phyloP scores from a whole-genome alignment of 2,329 filamentous ascomycete genomes.

The Colletotrichum agaves region DNA sequence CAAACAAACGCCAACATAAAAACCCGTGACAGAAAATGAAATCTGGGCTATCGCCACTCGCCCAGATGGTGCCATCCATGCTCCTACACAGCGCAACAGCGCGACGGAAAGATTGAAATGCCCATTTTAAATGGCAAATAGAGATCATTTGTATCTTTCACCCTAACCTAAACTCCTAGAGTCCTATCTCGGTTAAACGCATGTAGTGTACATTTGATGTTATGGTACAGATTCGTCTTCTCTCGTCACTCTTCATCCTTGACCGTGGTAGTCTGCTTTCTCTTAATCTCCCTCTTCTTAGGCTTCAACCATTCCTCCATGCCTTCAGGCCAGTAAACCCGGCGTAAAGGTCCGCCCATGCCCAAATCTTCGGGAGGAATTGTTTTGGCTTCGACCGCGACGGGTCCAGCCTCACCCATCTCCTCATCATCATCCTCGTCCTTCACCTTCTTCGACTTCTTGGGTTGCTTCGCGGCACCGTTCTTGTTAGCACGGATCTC shows the following conservation, averaged over 20 bases:
- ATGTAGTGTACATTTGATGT: background rate
- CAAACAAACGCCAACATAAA: too few species aligned
- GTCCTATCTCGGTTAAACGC: too few species aligned
- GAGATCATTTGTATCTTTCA: too few species aligned
- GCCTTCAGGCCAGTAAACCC: conserved; percentile 91
- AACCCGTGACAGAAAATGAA: too few species aligned
- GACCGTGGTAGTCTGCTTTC: conserved; percentile 56
- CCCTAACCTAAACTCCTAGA: too few species aligned
- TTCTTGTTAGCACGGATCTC: conserved; percentile 71
- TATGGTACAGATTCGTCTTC: background rate
- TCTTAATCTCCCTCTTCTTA: conserved; percentile 75
- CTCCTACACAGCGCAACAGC: too few species aligned
- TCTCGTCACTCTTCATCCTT: conserved; percentile 43
- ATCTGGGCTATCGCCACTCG: too few species aligned
- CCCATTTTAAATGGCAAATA: too few species aligned
- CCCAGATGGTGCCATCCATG: too few species aligned
- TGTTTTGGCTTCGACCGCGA: conserved; percentile 51
- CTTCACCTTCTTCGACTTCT: conserved; percentile 51
- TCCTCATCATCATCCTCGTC: conserved; percentile 47
- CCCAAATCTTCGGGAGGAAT: conserved; percentile 76
- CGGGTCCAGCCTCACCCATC: conserved; percentile 53
- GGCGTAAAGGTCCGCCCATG: conserved; percentile 84
- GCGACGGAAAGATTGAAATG: too few species aligned
- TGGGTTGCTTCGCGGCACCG: conserved; percentile 49
- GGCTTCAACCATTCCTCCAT: conserved; percentile 92